These are phyloP conservation scores for Fusarium protoensiforme DNA, from an alignment of 2,329 filamentous ascomycete species.

Conservation along the genomic window DNA sequence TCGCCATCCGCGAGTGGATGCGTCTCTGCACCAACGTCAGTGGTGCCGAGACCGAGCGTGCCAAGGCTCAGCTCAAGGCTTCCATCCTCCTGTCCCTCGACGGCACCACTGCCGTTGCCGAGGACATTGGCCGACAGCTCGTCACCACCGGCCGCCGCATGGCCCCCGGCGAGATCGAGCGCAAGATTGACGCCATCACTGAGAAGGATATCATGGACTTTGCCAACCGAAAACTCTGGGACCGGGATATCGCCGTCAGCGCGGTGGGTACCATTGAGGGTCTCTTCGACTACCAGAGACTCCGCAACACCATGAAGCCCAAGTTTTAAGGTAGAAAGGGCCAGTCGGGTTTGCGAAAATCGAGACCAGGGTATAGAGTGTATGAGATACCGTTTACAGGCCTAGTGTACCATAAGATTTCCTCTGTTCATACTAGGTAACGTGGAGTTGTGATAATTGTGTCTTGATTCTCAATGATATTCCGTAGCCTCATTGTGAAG, in stretches of 20 bases:
- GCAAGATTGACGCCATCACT: conserved; percentile 86
- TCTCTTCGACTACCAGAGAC: conserved; percentile 79
- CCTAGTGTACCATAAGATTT: conserved; percentile 67
- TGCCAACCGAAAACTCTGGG: conserved; percentile 94
- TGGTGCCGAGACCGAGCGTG: conserved; percentile 93
- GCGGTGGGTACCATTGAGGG: conserved; percentile 95
- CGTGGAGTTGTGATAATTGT: conserved; percentile 46
- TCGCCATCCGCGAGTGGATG: conserved; percentile 98
- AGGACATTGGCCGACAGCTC: conserved; percentile 98
- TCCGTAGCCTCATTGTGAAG: neutral
- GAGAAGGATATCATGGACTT: conserved; percentile 98
- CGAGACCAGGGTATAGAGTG: conserved; percentile 63
- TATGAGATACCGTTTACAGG: conserved; percentile 65
- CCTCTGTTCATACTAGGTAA: conserved; percentile 52
- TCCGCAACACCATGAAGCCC: conserved; percentile 88
- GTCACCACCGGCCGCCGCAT: conserved; percentile 95
- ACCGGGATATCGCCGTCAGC: conserved; percentile 93
- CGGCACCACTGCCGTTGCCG: conserved; percentile 95
- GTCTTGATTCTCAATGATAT: conserved; percentile 20
- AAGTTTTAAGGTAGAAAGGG: conserved; percentile 65
- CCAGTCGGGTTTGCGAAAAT: conserved; percentile 48
- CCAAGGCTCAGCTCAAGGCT: conserved; percentile 99
- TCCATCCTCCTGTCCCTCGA: conserved; percentile 97
- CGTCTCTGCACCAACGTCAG: conserved; percentile 90
- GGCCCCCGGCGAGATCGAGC: conserved; percentile 93